These are phyloP conservation scores for Nosema bombycis DNA, from an alignment of 371 early-diverging fungal genomes.

Conservation along the genomic window DNA sequence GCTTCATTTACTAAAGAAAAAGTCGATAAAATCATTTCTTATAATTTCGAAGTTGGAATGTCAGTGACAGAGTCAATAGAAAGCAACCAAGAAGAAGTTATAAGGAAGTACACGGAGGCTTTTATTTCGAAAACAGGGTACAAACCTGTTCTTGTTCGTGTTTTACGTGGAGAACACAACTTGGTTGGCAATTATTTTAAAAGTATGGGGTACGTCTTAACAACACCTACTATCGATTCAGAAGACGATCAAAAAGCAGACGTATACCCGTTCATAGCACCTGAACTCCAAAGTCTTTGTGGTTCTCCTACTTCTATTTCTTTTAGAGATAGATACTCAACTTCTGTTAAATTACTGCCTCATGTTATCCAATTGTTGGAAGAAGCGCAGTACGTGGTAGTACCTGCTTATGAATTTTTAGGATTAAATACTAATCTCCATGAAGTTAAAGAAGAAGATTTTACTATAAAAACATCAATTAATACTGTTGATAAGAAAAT, in stretches of 20 bases:
- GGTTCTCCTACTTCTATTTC: not conserved
- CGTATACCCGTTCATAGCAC: not conserved
- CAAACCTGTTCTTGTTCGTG: constrained; percentile 1
- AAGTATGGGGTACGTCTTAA: constrained; percentile 1
- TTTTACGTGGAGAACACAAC: too few relatives aligned
- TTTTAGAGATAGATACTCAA: constrained; percentile 26
- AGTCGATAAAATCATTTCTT: not conserved
- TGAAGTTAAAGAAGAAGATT: not conserved
- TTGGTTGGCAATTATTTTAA: constrained; percentile 1
- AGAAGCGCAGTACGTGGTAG: not conserved
- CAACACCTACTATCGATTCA: constrained; percentile 13
- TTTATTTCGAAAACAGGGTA: constrained; percentile 13
- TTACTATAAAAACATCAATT: not conserved
- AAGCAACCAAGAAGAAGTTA: not conserved
- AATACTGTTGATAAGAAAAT: not conserved
- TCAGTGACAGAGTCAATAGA: constrained; percentile 5
- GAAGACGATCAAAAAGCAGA: constrained; percentile 33
- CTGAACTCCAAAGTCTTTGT: not conserved
- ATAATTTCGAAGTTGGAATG: constrained; percentile 24
- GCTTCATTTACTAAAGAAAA: not conserved
- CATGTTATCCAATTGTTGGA: not conserved
- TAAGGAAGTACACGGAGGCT: not conserved
- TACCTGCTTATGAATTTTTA: constrained; percentile 3
- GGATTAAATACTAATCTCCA: not conserved
- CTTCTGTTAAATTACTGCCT: not conserved